These are phyloP conservation scores for Erodium texanum DNA, from an alignment of 441 rosid genomes.

Conservation along the genomic window DNA sequence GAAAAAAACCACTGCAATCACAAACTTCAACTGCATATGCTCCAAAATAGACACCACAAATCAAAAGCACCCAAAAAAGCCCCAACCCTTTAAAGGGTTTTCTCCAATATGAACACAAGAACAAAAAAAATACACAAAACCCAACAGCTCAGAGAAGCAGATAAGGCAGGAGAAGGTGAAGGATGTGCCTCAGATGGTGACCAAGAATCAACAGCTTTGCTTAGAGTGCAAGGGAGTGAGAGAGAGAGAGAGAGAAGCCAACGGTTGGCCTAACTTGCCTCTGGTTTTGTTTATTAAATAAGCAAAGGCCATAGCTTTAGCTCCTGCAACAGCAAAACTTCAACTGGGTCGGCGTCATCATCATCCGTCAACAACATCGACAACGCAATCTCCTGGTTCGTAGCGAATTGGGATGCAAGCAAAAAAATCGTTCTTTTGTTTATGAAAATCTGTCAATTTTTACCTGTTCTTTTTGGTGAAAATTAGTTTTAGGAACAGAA, in stretches of 20 bases:
- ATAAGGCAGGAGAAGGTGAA: constrained; percentile 27
- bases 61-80: constrained; percentile 1
- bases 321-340: not conserved
- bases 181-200: constrained; percentile 84
- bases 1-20: not conserved
- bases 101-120: not conserved
- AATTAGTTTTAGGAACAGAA: not conserved
- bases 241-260: constrained; percentile 40
- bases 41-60: constrained; percentile 4
- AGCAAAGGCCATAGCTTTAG: constrained; percentile 24
- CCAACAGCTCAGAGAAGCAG: not conserved
- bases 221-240: constrained; percentile 47
- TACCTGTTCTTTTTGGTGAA: not conserved
- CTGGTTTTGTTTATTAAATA: constrained; percentile 35
- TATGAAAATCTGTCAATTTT: not conserved
- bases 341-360: not conserved
- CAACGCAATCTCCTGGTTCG: not conserved
- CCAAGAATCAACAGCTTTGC: constrained; percentile 71
- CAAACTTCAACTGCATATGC: not conserved
- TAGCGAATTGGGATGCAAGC: not conserved
- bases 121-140: not conserved
- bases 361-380: not conserved
- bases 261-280: constrained; percentile 68
- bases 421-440: not conserved
- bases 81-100: not conserved